phyloP scores from a whole-genome alignment of 208 protist genomes.

The Porcisia hertigi region DNA sequence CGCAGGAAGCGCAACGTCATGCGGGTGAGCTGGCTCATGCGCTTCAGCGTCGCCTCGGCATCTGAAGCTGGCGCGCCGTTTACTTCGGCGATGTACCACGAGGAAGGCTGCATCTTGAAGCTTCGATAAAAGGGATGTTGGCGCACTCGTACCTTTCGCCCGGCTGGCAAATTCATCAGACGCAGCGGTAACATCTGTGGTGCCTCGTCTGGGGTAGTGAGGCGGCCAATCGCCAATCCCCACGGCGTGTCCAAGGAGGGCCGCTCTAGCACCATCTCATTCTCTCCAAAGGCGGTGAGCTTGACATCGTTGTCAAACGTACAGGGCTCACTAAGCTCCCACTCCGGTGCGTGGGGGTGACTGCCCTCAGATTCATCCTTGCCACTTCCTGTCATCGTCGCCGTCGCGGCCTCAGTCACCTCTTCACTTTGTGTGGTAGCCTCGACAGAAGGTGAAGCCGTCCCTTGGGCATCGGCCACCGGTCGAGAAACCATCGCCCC shows the following conservation, averaged over 20 bases:
- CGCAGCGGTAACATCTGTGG: constrained; percentile 23
- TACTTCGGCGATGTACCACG: constrained; percentile 54
- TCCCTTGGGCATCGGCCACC: not conserved
- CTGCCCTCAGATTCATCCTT: no score
- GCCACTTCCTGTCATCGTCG: no score
- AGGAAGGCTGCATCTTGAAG: constrained; percentile 38
- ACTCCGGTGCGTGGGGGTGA: not conserved
- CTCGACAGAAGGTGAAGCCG: not conserved
- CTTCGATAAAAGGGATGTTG: constrained; percentile 43
- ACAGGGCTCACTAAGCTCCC: constrained; percentile 16
- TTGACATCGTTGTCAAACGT: constrained; percentile 56
- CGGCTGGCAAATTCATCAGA: constrained; percentile 17
- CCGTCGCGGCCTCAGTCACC: not conserved
- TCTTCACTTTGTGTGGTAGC: not conserved
- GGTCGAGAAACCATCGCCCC: not conserved
- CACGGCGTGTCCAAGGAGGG: constrained; percentile 43
- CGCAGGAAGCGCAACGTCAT: constrained; percentile 43
- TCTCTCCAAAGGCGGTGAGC: constrained; percentile 37
- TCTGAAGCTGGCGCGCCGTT: constrained; percentile 37
- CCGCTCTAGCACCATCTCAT: constrained; percentile 63
- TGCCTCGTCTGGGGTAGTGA: constrained; percentile 7
- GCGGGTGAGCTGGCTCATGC: constrained; percentile 35
- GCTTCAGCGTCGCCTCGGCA: constrained; percentile 32
- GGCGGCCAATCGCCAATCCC: constrained; percentile 46
- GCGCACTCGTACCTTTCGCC: not conserved